phyloP scores from a whole-genome alignment of 2,329 filamentous ascomycete species.

The Chaetothyriales sp. region DNA sequence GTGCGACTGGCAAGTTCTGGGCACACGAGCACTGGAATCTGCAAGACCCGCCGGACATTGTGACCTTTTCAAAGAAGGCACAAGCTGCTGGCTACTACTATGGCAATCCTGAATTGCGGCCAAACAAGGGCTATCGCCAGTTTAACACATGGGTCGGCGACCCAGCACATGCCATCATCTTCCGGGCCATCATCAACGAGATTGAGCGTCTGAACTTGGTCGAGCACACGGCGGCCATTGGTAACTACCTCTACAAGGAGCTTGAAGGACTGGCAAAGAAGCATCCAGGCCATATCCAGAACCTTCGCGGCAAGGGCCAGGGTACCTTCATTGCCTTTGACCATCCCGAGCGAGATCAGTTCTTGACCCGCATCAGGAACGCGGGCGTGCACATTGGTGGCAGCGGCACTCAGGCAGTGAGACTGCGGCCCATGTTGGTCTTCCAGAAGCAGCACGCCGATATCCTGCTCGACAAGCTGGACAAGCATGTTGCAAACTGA shows the following conservation, averaged over 20 bases:
- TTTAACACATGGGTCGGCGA: slow-evolving; percentile 99
- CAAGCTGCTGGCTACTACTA: slow-evolving; percentile 90
- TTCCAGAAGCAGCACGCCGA: slow-evolving; percentile 84
- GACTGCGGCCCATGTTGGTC: slow-evolving; percentile 76
- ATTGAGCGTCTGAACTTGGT: slow-evolving; percentile 65
- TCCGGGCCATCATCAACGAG: slow-evolving; percentile 73
- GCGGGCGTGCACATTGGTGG: slow-evolving; percentile 80
- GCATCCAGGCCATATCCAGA: slow-evolving; percentile 64
- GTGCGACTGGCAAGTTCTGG: slow-evolving; percentile 90
- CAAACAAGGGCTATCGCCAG: slow-evolving; percentile 87
- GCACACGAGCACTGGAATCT: slow-evolving; percentile 92
- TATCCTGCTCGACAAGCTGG: slow-evolving; percentile 61
- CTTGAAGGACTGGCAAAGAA: slow-evolving; percentile 51
- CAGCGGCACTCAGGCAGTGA: slow-evolving; percentile 57
- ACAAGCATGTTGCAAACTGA: slow-evolving; percentile 45
- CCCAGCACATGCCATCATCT: slow-evolving; percentile 67
- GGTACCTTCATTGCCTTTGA: slow-evolving; percentile 93
- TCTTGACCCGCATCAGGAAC: slow-evolving; percentile 62
- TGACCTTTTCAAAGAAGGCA: slow-evolving; percentile 91
- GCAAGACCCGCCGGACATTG: slow-evolving; percentile 67
- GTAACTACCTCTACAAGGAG: slow-evolving; percentile 60
- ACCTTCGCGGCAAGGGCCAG: slow-evolving; percentile 73
- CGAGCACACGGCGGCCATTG: slow-evolving; percentile 58
- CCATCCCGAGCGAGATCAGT: slow-evolving; percentile 61
- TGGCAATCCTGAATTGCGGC: slow-evolving; percentile 60